Base-by-base conservation (phyloP, 2,329 filamentous ascomycete genomes). In the Colletotrichum sp. region DNA sequence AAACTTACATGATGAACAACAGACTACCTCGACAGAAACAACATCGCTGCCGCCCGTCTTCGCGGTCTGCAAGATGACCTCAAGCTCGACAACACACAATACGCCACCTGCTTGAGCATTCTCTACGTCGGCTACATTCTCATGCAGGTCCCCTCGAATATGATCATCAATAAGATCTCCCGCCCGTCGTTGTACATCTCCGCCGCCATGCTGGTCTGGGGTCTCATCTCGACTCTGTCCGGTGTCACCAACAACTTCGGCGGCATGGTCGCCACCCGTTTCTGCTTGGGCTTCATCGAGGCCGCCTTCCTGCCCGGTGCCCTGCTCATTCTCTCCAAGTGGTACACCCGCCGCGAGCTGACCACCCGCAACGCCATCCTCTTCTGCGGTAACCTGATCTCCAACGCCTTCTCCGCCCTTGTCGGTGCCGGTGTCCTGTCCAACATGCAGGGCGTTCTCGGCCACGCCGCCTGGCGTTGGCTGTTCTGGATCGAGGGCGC, bases 21-120 rank as follows among this genome's bases (percentile, higher is more conserved):
- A 75, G 74, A 95, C 84, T 95, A 94, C 82, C 87, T 92, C 34
- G 92, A 93, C 79, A 87, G 92, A 44, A 93, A 93, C 82, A 93
- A 94, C 82, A 93, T 94, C 77, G 92, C 92, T 3, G 89, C 92
- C 1, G 93, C 93, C 2, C 88, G 91, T 27, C 87, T 94, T 68
- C 91, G 91, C 80, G 92, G 93, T 8, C 85, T 95, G 25, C 90
- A 93, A 72, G 86, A 87, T 11, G 93, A 94, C 68, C 84, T 94
- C 27, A 81, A 86, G 3, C 85, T 94, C 76, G 83, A 83, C 55
- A 85, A 90, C 78, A 88, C 87, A 5, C 86, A 94, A 81, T 94
- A 94, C 81, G 89, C 91, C 73, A 93, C 91, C 5, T 91, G 90
- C 72, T 84, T 93, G 61, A 89, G 87, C 76, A 93, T 94, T 72